phyloP scores from a whole-genome alignment of 768 basidiomycete genomes.

The Dendrothele bispora region DNA sequence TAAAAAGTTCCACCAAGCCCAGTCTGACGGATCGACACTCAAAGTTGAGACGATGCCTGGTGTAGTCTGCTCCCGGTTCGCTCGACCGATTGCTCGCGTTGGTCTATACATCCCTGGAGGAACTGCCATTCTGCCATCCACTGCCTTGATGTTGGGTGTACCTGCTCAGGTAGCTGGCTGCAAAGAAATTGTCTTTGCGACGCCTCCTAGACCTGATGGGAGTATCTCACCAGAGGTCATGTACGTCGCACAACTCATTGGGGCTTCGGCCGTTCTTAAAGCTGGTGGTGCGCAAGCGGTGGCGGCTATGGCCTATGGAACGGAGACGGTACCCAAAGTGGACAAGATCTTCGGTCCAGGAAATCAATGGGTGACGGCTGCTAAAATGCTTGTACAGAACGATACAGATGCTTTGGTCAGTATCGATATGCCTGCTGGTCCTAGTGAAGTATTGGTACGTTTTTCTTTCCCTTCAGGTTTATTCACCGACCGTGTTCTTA shows the following conservation, averaged over 20 bases:
- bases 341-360: conserved; percentile 99
- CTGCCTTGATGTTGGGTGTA: conserved; percentile 96
- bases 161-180: conserved; percentile 98
- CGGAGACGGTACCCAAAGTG: conserved; percentile 92
- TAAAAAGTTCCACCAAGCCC: conserved; percentile 87
- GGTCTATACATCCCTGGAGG: conserved; percentile 98
- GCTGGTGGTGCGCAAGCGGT: conserved; percentile 97
- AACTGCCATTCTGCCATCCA: conserved; percentile 93
- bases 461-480: not conserved
- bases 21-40: conserved; percentile 68
- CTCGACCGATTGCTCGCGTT: conserved; percentile 92
- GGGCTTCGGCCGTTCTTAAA: conserved; percentile 87
- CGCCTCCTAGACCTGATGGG: conserved; percentile 93
- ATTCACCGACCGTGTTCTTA: conserved; percentile 7
- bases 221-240: conserved; percentile 95
- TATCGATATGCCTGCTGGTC: conserved; percentile 99
- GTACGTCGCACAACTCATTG: conserved; percentile 91
- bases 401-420: conserved; percentile 95
- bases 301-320: conserved; percentile 96
- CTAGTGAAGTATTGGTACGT: conserved; percentile 94
- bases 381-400: conserved; percentile 99
- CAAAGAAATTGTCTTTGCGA: conserved; percentile 88
- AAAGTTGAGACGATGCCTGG: conserved; percentile 97
- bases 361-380: conserved; percentile 99
- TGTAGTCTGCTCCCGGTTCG: conserved; percentile 93